Conservation (phyloP, 768 basidiomycete species). For the Rhizopogon vesiculosus region DNA sequence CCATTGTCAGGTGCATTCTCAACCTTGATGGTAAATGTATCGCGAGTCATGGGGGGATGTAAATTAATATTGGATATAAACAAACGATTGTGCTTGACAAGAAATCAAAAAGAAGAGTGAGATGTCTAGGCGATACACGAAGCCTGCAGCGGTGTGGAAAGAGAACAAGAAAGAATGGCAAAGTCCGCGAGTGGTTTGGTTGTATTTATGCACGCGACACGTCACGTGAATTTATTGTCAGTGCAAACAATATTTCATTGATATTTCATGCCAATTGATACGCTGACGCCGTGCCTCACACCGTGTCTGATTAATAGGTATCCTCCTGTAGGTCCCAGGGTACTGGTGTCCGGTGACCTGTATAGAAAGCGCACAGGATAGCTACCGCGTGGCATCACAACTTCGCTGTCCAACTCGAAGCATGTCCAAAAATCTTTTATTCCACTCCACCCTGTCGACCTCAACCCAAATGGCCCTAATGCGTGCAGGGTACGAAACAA, state of each 20-base stretch:
- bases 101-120: not conserved
- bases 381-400: not conserved
- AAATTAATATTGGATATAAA: slow-evolving; percentile 11
- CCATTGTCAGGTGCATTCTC: slow-evolving; percentile 33
- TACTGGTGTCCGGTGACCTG: not conserved
- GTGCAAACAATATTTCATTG: too few species aligned
- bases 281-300: too few species aligned
- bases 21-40: slow-evolving; percentile 38
- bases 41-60: slow-evolving; percentile 22
- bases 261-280: too few species aligned
- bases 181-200: slow-evolving; percentile 4
- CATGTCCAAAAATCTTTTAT: slow-evolving; percentile 41
- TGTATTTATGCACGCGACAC: slow-evolving; percentile 24
- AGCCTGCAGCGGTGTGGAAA: slow-evolving; percentile 21
- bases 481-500: slow-evolving; percentile 52
- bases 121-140: not conserved
- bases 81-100: slow-evolving; percentile 1
- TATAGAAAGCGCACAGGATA: not conserved
- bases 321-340: not conserved
- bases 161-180: slow-evolving; percentile 26
- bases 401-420: not conserved
- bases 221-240: slow-evolving; percentile 2
- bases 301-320: not conserved
- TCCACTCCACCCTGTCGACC: slow-evolving; percentile 41
- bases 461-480: slow-evolving; percentile 42